Percentiles rank a stretch among this genome's conserved stretches.
phyloP scores from a whole-genome alignment of 352 stramenopile species.

The Globisporangium orthogonon region DNA sequence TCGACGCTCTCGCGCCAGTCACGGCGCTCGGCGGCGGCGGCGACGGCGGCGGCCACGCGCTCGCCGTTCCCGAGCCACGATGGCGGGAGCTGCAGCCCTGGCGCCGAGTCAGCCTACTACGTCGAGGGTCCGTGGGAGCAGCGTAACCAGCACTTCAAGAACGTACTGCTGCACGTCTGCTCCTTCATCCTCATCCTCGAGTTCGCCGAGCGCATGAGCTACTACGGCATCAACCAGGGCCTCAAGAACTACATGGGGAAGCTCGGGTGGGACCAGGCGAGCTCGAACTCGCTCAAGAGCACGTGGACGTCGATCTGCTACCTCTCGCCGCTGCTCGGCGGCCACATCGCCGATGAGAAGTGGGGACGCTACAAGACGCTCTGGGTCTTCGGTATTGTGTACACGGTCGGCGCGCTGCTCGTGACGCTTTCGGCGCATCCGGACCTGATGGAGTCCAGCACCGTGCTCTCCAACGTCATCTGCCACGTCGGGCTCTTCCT shows the following conservation, averaged over 20 bases:
- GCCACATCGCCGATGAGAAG: slow-evolving; percentile 84
- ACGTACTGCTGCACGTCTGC: slow-evolving; percentile 79
- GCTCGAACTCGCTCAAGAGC: slow-evolving; percentile 84
- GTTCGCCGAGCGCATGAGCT: slow-evolving; percentile 78
- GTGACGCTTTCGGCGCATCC: slow-evolving; percentile 65
- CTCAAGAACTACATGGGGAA: slow-evolving; percentile 86
- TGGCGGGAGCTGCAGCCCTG: background rate
- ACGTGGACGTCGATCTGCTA: slow-evolving; percentile 88
- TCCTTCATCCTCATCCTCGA: slow-evolving; percentile 86
- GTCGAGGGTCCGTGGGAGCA: slow-evolving; percentile 76
- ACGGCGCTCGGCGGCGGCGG: background rate
- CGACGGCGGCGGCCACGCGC: background rate
- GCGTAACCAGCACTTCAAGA: slow-evolving; percentile 72
- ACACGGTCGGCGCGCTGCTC: slow-evolving; percentile 64
- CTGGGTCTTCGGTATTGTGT: slow-evolving; percentile 76
- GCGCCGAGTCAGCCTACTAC: slow-evolving; percentile 48
- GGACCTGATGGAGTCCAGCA: slow-evolving; percentile 35
- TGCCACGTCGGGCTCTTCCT: slow-evolving; percentile 73
- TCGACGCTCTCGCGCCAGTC: slow-evolving; percentile 2
- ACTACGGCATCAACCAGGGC: slow-evolving; percentile 86
- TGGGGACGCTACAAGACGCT: slow-evolving; percentile 83
- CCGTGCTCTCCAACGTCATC: slow-evolving; percentile 41
- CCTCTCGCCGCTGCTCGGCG: slow-evolving; percentile 69
- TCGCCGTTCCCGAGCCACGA: slow-evolving; percentile 1
- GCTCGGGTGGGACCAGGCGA: slow-evolving; percentile 66